These are phyloP conservation scores for Boletus rufocinnamomeus DNA, from an alignment of 768 basidiomycete species.

Conservation along the genomic window DNA sequence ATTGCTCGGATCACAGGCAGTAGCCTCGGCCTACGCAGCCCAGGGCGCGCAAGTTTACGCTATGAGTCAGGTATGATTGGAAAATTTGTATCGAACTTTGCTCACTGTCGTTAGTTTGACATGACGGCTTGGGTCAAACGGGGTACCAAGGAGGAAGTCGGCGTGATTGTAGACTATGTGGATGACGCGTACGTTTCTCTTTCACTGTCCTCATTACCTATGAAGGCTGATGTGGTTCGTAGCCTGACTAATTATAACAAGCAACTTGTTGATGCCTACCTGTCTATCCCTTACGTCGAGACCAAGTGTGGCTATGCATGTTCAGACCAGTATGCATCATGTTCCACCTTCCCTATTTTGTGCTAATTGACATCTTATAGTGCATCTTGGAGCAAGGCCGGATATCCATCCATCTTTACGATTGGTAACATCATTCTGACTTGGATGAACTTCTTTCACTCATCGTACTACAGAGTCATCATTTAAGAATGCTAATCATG, in stretches of 20 bases:
- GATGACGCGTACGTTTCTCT: constrained; percentile 52
- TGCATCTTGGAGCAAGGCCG: constrained; percentile 84
- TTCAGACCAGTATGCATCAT: constrained; percentile 77
- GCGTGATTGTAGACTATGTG: constrained; percentile 82
- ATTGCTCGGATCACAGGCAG: no score
- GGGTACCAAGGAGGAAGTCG: constrained; percentile 76
- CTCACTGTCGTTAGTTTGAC: constrained; percentile 64
- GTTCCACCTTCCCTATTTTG: constrained; percentile 22
- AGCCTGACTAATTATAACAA: constrained; percentile 84
- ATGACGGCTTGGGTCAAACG: constrained; percentile 95
- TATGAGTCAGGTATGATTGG: not conserved
- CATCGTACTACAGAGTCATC: constrained; percentile 50
- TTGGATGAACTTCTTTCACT: not conserved
- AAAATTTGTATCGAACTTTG: not conserved
- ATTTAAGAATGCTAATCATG: constrained; percentile 70
- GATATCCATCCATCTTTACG: constrained; percentile 82
- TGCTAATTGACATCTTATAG: constrained; percentile 30
- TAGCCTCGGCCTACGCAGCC: no score
- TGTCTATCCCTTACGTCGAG: constrained; percentile 78
- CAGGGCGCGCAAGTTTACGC: no score
- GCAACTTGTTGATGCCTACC: constrained; percentile 69
- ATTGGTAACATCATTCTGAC: constrained; percentile 45
- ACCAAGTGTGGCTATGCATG: constrained; percentile 95
- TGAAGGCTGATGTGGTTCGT: constrained; percentile 15
- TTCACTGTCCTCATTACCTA: constrained; percentile 25